Evolutionary conservation across 305 asterid genomes (phyloP).

Genomic region (Fraxinus velutina): DNA sequence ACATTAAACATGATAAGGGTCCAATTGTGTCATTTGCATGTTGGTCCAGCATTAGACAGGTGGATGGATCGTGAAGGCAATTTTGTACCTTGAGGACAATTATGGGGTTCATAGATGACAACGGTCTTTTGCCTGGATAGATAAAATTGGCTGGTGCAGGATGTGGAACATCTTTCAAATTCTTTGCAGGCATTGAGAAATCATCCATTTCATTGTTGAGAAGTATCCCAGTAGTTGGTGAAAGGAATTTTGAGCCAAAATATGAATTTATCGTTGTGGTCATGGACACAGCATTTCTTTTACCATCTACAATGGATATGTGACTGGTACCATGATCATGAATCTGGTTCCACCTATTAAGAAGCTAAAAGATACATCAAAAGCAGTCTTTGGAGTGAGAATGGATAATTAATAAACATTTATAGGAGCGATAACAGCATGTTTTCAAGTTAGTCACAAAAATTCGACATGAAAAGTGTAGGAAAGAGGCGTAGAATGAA

Average conservation of each 20-base stretch:
- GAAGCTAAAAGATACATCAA: background rate
- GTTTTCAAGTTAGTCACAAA: background rate
- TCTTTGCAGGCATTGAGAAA: constrained; percentile 51
- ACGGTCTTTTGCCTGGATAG: constrained; percentile 55
- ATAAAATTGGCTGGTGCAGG: constrained; percentile 63
- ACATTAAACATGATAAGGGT: background rate
- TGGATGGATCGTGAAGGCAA: background rate
- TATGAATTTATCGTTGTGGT: constrained; percentile 53
- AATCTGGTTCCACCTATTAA: constrained; percentile 60
- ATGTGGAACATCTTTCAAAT: constrained; percentile 26
- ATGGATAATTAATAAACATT: background rate
- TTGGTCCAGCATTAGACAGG: background rate
- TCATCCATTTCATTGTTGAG: constrained; percentile 88
- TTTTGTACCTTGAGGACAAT: constrained; percentile 46
- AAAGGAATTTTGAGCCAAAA: constrained; percentile 57
- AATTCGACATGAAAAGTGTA: background rate
- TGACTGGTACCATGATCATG: constrained; percentile 76
- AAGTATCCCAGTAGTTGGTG: constrained; percentile 59
- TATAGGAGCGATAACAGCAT: background rate
- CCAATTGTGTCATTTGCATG: background rate
- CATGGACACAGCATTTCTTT: constrained; percentile 69
- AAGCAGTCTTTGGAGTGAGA: background rate
- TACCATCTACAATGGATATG: constrained; percentile 53
- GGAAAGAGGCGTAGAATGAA: background rate
- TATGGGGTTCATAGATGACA: constrained; percentile 70